Conservation (phyloP, 2,329 filamentous ascomycete species). For the Podosphaera fusca region DNA sequence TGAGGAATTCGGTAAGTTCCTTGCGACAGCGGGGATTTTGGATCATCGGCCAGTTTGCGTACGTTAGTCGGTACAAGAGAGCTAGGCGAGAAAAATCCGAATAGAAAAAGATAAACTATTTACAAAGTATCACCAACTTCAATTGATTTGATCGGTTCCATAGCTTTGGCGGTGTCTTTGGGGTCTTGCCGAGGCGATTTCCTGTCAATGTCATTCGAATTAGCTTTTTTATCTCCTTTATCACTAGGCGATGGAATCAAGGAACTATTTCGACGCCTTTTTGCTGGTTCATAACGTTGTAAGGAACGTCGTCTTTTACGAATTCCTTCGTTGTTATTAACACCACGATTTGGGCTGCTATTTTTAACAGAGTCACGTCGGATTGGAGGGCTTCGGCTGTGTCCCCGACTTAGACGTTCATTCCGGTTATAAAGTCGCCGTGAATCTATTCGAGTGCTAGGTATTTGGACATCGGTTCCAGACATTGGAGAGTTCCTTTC, state of each 20-base stretch:
- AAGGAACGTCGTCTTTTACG: constrained; percentile 16
- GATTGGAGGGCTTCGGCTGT: constrained; percentile 15
- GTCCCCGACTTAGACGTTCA: constrained; percentile 16
- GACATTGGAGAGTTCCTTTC: constrained; percentile 8
- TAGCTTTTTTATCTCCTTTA: constrained; percentile 30
- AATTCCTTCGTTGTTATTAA: constrained; percentile 8
- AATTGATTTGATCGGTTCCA: constrained; percentile 12
- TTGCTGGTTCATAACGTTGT: constrained; percentile 16
- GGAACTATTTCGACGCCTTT: constrained; percentile 27
- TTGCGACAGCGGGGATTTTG: background rate
- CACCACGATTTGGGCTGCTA: background rate
- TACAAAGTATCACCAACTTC: constrained; percentile 21
- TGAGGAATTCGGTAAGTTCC: background rate
- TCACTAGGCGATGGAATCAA: constrained; percentile 24
- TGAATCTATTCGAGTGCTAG: constrained; percentile 5
- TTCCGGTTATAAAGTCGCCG: constrained; percentile 12
- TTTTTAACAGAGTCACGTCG: constrained; percentile 7
- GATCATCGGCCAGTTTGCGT: constrained; percentile 13
- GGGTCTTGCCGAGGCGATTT: constrained; percentile 7
- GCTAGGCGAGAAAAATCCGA: constrained; percentile 3
- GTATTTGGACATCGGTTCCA: constrained; percentile 7
- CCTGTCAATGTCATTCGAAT: constrained; percentile 26
- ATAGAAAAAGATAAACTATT: constrained; percentile 6
- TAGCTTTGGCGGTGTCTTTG: constrained; percentile 8
- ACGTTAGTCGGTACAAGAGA: constrained; percentile 2